Percentiles rank a stretch among this genome's conserved stretches.
Evolutionary conservation across 2,329 filamentous ascomycete genomes (phyloP).

Genomic region (Aspergillus quadricinctus): DNA sequence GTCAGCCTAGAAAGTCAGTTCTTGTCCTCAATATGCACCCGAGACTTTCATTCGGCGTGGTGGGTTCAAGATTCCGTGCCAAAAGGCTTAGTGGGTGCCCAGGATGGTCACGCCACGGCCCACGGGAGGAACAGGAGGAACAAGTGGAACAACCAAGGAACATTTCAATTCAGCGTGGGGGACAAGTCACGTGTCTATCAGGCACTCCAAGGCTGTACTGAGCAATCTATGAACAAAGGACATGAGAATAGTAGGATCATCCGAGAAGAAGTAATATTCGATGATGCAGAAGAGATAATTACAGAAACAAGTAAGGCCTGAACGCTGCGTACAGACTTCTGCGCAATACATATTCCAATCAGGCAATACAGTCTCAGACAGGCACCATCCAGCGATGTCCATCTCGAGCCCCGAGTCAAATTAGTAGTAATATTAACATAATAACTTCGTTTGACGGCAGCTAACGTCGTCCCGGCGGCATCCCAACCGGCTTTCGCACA

Average conservation of each 20-base stretch:
- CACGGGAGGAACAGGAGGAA: background rate
- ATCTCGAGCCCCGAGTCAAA: background rate
- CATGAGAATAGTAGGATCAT: background rate
- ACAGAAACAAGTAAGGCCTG: background rate
- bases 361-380: background rate
- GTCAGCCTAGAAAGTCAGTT: background rate
- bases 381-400: background rate
- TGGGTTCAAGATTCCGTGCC: background rate
- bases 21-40: background rate
- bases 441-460: background rate
- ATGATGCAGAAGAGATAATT: background rate
- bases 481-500: conserved; percentile 31
- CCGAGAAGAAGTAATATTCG: background rate
- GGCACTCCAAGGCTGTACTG: background rate
- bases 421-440: background rate
- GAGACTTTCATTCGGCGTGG: background rate
- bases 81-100: background rate
- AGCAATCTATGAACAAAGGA: background rate
- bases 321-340: background rate
- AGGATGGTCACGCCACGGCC: background rate
- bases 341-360: background rate
- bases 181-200: background rate
- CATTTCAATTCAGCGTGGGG: background rate
- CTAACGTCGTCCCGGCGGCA: conserved; percentile 14
- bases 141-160: background rate